Base-by-base conservation (phyloP, 345 rosid species). In the Camelina laxa region DNA sequence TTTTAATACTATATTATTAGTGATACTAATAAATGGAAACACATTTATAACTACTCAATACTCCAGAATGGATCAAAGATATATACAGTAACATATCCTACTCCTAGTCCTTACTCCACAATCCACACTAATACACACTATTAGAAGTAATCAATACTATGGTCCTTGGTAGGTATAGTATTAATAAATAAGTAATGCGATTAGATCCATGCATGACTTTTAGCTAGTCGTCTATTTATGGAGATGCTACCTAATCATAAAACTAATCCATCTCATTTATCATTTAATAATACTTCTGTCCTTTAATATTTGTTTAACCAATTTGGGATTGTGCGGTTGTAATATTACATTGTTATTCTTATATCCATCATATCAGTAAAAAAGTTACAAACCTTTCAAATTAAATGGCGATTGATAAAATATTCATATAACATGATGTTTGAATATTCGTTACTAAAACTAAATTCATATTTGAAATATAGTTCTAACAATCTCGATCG, bases 171-270 rank as follows among this genome's bases (percentile, higher is more conserved):
- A 49, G 69, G 36, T 65, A 7, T 64, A 42, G 44, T 31, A 42
- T 42, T 42, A 60, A 51, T 53, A 0, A 61, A 50, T 17, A 24
- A 63, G 69, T 31, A 53, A 74, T 14, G 48, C 48, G 72, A 47
- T 65, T 35, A 74, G 72, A 65, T 74, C 66, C 50, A 65, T 73
- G 65, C 16, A 62, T 53, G 68, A 14, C 54, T 49, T 39, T 62
- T 17, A 62, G 51, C 13, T 39, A 53, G 33, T 62, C 75, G 75
- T 72, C 31, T 53, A 39, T 63, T 50, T 61, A 62, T 51, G 54
- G 65, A 55, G 65, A 55, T 42, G 44, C 54, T 53, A 61, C 55
- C 63, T 53, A 72, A 61, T 51, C 51, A 24, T 60, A 59, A 60
- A 48, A 8, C 19, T 57, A 58, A 31, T 45, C 30, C 58, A 70